Evolutionary conservation across 2,329 filamentous ascomycete genomes (phyloP), one percentile per base, ranked within the genome.

Genomic region (Sporothrix curviconia): DNA sequence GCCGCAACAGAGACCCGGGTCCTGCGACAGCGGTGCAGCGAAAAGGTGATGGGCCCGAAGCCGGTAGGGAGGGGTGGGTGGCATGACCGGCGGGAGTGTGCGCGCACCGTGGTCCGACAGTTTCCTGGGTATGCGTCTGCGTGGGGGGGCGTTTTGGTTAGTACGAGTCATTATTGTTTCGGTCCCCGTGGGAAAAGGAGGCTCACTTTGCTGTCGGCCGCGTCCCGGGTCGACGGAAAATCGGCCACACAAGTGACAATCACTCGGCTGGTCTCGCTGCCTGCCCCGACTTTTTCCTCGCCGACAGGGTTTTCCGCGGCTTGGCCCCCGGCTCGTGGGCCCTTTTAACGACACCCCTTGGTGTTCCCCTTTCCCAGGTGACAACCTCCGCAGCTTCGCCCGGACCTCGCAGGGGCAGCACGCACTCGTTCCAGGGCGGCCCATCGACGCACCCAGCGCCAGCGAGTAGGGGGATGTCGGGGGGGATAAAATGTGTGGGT

Each of bases 371-470:
- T 70, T 96, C 90, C 59, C 97, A 84, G 73, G 96, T 61, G 87
- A 90, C 44, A 89, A 95, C 94, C 66, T 97, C 94, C 56, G 92
- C 91, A 51, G 92, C 72, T 96, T 94, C 1, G 91, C 96, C 61
- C 87, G 89, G 68, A 99, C 91, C 73, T 95, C 49, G 89, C 92
- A 68, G 90, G 85, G 52, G 96, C 81, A 7, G 90, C 85, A 28
- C 94, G 90, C 39, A 99, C 72, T 99, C 94, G 76, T 99, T 97
- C 94, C 94, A 99, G 66, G 85, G 60, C 94, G 86, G 60, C 89
- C 88, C 68, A 88, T 92, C 63, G 90, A 85, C 68, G 88, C 87
- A 61, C 92, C 80, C 55, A 94, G 87, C 61, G 90, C 91, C 61
- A 96, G 83, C 51, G 85, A 84, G 78, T 96, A 97, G 53, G 89